Evolutionary conservation across 106 monocot species (phyloP), one percentile per base, ranked within the genome.

Genomic region (Dioscorea alata): DNA sequence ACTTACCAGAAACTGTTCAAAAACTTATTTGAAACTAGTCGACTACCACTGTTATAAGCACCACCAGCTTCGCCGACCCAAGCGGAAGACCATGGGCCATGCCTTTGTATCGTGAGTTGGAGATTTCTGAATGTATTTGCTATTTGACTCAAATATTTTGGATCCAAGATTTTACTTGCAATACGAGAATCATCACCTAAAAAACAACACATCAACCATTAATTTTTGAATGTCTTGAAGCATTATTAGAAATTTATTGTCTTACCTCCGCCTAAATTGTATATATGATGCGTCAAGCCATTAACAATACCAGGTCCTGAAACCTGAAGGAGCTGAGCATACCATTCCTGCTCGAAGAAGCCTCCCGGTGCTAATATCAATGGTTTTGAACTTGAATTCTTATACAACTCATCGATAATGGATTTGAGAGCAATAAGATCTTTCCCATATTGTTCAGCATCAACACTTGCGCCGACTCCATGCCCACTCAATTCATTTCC

Each of bases 11-110:
- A 88, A 71, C 93, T 93, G 64, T 99, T 59, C 14, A 93, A 61
- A 66, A 99, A 99, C 62, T 82, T 78, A 57, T 88, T 81, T 13
- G 99, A 99, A 25, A 93, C 87, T 10, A 17, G 66, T 69, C 35
- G 75, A 19, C 93, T 86, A 23, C 99, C 99, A 74, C 90, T 93
- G 68, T 93, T 93, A 79, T 81, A 88, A 42, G 83, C 87, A 71
- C 99, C 99, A 51, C 99, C 99, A 18, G 93, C 81, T 82, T 99
- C 99, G 71, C 99, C 78, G 57, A 99, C 83, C 99, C 99, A 99
- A 69, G 90, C 82, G 67, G 90, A 87, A 70, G 92, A 61, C 99
- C 99, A 99, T 35, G 90, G 85, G 66, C 93, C 99, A 72, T 87
- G 81, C 63, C 81, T 81, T 52, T 82, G 34, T 61, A 93, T 25